Percentiles rank a stretch among this genome's conserved stretches.
phyloP scores from a whole-genome alignment of 192 early-diverging fungal genomes.

The Dissophora ornata region DNA sequence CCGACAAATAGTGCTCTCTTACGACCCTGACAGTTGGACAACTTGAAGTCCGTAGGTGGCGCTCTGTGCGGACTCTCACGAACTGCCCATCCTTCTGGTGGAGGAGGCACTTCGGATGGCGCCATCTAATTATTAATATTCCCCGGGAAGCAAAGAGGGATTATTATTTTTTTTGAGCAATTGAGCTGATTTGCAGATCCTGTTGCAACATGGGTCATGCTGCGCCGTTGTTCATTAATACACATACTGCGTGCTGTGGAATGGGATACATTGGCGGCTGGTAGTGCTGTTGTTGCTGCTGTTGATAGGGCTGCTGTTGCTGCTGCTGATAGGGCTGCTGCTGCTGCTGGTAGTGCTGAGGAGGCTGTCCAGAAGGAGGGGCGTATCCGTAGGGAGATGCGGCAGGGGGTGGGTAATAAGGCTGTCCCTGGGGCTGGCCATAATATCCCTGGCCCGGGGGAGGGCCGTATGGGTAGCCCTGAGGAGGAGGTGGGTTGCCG shows the following conservation, averaged over 20 bases:
- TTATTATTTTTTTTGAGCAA: no score
- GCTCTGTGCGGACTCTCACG: constrained; percentile 20
- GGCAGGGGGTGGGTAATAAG: constrained; percentile 26
- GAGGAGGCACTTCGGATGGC: constrained; percentile 11
- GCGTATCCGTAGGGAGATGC: constrained; percentile 10
- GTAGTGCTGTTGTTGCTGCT: no score
- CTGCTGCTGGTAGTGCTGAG: constrained; percentile 25
- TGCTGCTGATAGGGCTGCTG: no score
- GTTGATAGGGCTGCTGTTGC: no score
- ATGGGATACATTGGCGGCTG: constrained; percentile 4
- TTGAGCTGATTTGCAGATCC: no score
- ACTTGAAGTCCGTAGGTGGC: constrained; percentile 52
- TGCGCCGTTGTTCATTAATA: no score
- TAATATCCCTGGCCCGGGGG: constrained; percentile 9
- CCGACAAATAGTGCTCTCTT: constrained; percentile 93
- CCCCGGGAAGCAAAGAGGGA: constrained; percentile 1
- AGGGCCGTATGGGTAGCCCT: constrained; percentile 5
- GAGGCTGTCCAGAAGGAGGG: background rate
- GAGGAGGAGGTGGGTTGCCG: no score
- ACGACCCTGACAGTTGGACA: constrained; percentile 72
- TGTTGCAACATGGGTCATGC: no score
- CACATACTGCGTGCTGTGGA: constrained; percentile 33
- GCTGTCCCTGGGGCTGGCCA: constrained; percentile 15
- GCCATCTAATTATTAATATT: constrained; percentile 15
- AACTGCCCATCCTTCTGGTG: constrained; percentile 33